Base-by-base conservation (phyloP, 2,329 filamentous ascomycete genomes). In the Epichloe uncinata region DNA sequence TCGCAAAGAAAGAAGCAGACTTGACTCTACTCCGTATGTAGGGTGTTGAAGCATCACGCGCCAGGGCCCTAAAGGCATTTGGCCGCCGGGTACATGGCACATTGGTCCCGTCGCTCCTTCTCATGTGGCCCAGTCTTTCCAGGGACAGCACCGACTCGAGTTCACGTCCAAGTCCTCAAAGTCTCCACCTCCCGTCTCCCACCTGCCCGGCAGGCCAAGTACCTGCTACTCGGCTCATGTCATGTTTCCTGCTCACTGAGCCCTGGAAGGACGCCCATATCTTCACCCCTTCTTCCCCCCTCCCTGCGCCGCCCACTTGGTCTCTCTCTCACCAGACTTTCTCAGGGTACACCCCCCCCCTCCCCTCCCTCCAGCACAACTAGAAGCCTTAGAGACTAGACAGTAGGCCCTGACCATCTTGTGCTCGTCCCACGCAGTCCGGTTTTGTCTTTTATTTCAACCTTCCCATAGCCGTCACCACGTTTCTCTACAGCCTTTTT, bases 391-490 rank as follows among this genome's bases (percentile, higher is more conserved):
- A 36, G 46, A 52, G 50, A 49, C 46, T 18, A 41, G 38, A 36
- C 46, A 48, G 47, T 51, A 49, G 49, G 49, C 54, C 50, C 52
- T 53, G 48, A 54, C 45, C 45, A 50, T 48, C 50, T 53, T 54
- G 40, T 52, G 46, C 52, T 56, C 53, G 53, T 56, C 55, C 55
- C 54, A 53, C 52, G 53, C 48, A 53, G 50, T 48, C 44, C 48
- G 42, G 43, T 49, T 45, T 53, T 48, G 48, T 56, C 51, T 58
- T 52, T 60, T 64, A 63, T 63, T 63, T 64, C 58, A 62, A 63
- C 59, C 59, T 62, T 61, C 56, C 60, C 60, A 51, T 51, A 60
- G 60, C 57, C 59, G 57, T 59, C 57, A 60, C 59, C 56, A 56
- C 54, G 53, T 52, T 48, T 55, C 54, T 59, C 63, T 63, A 18